Percentiles rank a stretch among this genome's conserved stretches.
phyloP scores from a whole-genome alignment of 2,329 filamentous ascomycete genomes.

The Graphilbum sp. region DNA sequence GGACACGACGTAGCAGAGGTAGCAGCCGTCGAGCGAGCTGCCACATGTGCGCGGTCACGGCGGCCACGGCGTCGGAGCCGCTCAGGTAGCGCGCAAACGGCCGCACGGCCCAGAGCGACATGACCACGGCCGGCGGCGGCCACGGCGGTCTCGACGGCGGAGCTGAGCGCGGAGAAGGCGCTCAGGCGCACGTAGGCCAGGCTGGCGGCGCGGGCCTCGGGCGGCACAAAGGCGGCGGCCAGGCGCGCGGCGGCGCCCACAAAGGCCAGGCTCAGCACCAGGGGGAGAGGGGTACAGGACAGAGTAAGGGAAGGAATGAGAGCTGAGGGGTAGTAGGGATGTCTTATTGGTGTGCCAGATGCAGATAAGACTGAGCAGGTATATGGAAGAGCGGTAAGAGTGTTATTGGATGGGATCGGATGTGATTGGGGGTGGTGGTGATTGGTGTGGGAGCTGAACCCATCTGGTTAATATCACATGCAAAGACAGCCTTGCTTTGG shows the following conservation, averaged over 20 bases:
- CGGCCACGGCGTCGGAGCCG: slow-evolving; percentile 36
- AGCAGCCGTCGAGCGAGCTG: slow-evolving; percentile 46
- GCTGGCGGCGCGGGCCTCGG: slow-evolving; percentile 35
- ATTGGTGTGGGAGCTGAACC: too few species aligned
- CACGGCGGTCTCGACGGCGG: slow-evolving; percentile 46
- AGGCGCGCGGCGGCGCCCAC: slow-evolving; percentile 35
- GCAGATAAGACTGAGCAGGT: too few species aligned
- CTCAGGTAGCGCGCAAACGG: slow-evolving; percentile 49
- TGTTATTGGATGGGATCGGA: too few species aligned
- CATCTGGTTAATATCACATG: too few species aligned
- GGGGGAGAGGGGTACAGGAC: too few species aligned
- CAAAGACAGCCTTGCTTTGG: too few species aligned
- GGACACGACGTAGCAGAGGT: slow-evolving; percentile 50
- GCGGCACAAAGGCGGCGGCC: slow-evolving; percentile 45
- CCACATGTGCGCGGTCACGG: slow-evolving; percentile 51
- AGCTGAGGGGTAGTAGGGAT: too few species aligned
- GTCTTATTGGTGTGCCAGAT: too few species aligned
- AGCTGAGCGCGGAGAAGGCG: slow-evolving; percentile 44
- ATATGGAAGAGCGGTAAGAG: too few species aligned
- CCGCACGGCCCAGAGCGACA: slow-evolving; percentile 41
- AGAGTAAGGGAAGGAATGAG: too few species aligned
- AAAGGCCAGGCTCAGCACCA: slow-evolving; percentile 44
- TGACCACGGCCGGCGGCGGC: slow-evolving; percentile 42
- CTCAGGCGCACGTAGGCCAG: slow-evolving; percentile 49
- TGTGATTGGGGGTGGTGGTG: too few species aligned